Conservation (phyloP, 2,329 filamentous ascomycete genomes). For the Fusarium brevicatenulatum region DNA sequence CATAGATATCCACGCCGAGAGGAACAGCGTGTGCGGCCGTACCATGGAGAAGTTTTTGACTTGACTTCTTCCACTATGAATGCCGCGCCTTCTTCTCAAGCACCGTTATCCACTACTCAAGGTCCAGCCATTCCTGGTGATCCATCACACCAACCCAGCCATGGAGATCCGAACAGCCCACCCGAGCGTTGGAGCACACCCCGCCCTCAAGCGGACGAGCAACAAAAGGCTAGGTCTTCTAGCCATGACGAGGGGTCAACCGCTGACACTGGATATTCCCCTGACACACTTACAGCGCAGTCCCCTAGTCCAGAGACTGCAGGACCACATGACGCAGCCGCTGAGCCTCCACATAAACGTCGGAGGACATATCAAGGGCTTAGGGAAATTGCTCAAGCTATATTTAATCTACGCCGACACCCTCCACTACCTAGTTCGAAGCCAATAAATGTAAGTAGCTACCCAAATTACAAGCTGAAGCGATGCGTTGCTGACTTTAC, state of each 20-base stretch:
- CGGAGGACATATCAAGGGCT: rapidly evolving
- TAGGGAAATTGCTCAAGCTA: not conserved
- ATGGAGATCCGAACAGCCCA: not conserved
- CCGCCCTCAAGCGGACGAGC: not conserved
- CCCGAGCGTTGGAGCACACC: rapidly evolving
- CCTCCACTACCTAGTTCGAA: rapidly evolving
- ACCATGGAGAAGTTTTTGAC: rapidly evolving
- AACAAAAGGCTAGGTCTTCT: not conserved
- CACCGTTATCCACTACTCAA: not conserved
- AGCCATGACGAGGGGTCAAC: rapidly evolving
- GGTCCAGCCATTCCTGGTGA: not conserved
- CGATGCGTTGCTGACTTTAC: not conserved
- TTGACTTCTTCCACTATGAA: not conserved
- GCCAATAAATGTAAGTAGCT: not conserved
- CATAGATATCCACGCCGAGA: not conserved
- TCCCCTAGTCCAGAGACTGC: not conserved
- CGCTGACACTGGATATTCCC: too few relatives aligned
- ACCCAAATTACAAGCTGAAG: not conserved
- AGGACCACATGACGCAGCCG: too few relatives aligned
- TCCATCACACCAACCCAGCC: not conserved
- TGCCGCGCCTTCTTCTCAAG: not conserved
- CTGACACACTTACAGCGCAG: not conserved
- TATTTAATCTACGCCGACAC: rapidly evolving
- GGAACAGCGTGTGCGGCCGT: not conserved
- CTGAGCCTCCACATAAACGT: too few relatives aligned